phyloP scores from a whole-genome alignment of 2,329 filamentous ascomycete species.

The Dothiorella sarmentorum region DNA sequence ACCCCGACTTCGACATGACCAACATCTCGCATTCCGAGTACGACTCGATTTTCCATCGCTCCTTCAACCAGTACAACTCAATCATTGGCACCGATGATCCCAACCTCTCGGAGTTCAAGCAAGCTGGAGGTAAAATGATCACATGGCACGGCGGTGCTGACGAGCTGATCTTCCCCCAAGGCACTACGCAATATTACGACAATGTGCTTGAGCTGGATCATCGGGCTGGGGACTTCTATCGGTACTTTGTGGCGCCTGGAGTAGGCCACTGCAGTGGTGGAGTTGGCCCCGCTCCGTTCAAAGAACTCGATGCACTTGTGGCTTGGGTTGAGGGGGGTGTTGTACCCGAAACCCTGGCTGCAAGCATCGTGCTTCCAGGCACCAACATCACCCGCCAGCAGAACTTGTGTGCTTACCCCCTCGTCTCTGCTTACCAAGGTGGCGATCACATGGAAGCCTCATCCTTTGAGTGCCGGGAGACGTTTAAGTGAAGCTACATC shows the following conservation, averaged over 20 bases:
- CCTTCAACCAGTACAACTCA: constrained; percentile 29
- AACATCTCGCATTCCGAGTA: constrained; percentile 31
- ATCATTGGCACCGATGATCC: constrained; percentile 39
- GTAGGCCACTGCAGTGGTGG: constrained; percentile 19
- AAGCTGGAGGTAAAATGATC: constrained; percentile 41
- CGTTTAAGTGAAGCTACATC: not conserved
- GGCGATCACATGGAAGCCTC: not conserved
- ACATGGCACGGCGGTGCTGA: constrained; percentile 38
- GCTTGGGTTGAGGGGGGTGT: constrained; percentile 18
- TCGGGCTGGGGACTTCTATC: constrained; percentile 19
- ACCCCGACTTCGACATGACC: constrained; percentile 18
- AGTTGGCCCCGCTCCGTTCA: not conserved
- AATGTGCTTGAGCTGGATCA: constrained; percentile 10
- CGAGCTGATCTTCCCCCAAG: not conserved
- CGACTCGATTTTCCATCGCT: constrained; percentile 26
- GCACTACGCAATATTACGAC: constrained; percentile 3
- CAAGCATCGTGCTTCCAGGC: not conserved
- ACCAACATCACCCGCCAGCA: not conserved
- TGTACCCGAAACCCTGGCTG: constrained; percentile 8
- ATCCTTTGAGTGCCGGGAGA: not conserved
- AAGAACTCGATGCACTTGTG: not conserved
- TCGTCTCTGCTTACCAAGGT: not conserved
- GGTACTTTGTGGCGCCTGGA: constrained; percentile 20
- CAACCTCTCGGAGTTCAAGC: constrained; percentile 37
- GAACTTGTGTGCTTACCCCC: not conserved